phyloP scores from a whole-genome alignment of 129 eudicot genomes.

The Scalesia atractyloides region DNA sequence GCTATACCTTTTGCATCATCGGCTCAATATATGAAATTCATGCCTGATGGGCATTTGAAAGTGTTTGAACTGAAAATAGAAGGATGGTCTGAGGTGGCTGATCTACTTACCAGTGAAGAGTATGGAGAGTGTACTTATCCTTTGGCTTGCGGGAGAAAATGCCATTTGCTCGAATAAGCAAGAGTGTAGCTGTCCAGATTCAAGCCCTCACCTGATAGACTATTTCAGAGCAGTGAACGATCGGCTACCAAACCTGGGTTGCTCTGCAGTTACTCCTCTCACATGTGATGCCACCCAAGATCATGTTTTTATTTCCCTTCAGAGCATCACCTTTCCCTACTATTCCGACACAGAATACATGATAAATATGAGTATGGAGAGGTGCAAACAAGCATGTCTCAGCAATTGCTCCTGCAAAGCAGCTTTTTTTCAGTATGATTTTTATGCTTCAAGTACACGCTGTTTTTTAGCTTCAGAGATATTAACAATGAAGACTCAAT shows the following conservation, averaged over 20 bases:
- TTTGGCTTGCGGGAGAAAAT: neutral
- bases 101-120: neutral
- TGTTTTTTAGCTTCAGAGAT: neutral
- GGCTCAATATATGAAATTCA: neutral
- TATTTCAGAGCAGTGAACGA: neutral
- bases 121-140: slow-evolving; percentile 3
- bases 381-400: neutral
- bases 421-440: neutral
- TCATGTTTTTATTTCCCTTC: neutral
- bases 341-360: neutral
- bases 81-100: neutral
- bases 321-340: neutral
- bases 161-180: neutral
- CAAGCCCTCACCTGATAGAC: neutral
- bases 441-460: neutral
- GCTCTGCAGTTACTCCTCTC: neutral
- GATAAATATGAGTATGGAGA: neutral
- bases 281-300: neutral
- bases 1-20: neutral
- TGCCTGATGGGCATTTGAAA: slow-evolving; percentile 2
- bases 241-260: neutral
- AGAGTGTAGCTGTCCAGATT: neutral
- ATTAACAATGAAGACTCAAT: neutral
- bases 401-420: slow-evolving; percentile 6
- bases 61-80: neutral